phyloP scores from a whole-genome alignment of 2,329 filamentous ascomycete genomes.

The Ceratocystis variospora region DNA sequence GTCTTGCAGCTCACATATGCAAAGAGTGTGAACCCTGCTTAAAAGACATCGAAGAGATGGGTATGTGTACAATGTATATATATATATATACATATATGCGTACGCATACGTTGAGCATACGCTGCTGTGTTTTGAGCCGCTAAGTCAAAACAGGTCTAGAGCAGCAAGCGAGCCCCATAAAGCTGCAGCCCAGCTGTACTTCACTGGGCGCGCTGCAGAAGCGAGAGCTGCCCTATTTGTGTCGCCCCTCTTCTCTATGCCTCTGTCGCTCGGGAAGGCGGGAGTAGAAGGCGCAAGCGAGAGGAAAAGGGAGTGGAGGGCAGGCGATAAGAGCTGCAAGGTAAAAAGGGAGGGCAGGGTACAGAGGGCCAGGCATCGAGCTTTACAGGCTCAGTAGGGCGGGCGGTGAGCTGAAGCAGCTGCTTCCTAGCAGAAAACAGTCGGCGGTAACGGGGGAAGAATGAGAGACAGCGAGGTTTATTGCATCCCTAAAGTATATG shows the following conservation, averaged over 20 bases:
- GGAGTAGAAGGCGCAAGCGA: background rate
- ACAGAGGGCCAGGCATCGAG: background rate
- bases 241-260: background rate
- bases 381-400: background rate
- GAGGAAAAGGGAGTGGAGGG: background rate
- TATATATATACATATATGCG: background rate
- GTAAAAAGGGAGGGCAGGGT: background rate
- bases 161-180: background rate
- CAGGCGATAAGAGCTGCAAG: background rate
- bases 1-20: background rate
- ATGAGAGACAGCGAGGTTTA: background rate
- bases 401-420: background rate
- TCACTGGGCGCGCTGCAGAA: background rate
- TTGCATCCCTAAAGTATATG: background rate
- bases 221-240: background rate
- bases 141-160: background rate
- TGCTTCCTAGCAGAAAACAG: background rate
- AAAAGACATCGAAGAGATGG: background rate
- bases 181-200: background rate
- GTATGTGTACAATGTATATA: background rate
- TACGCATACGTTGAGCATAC: background rate
- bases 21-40: background rate
- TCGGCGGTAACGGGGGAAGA: background rate
- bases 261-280: background rate
- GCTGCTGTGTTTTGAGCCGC: background rate